A percentile compares a stretch with the other conserved stretches of the same genome.
These are phyloP conservation scores for Pleurotus djamor DNA, from an alignment of 768 basidiomycete genomes.

Conservation along the genomic window DNA sequence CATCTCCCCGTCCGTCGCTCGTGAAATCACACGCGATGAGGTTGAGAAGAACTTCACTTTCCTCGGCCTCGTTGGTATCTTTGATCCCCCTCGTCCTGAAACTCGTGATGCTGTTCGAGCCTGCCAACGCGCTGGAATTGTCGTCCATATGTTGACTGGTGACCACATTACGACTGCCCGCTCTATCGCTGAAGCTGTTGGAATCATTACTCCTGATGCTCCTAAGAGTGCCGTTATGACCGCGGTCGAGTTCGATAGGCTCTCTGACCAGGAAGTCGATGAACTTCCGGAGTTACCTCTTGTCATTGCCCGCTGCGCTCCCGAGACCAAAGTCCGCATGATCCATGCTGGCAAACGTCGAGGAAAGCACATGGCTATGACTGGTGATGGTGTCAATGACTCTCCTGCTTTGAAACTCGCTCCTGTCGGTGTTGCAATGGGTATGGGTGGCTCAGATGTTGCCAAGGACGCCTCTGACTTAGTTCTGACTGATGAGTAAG, in stretches of 20 bases:
- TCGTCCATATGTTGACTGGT: constrained; percentile 50
- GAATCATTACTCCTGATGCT: constrained; percentile 39
- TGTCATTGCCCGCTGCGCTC: constrained; percentile 58
- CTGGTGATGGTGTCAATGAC: constrained; percentile 60
- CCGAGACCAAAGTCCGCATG: constrained; percentile 52
- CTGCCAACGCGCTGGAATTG: constrained; percentile 50
- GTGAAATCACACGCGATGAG: constrained; percentile 33
- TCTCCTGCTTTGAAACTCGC: constrained; percentile 35
- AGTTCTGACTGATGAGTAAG: constrained; percentile 80
- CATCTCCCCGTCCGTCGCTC: constrained; percentile 16
- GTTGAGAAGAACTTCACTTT: constrained; percentile 49
- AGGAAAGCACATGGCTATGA: constrained; percentile 52
- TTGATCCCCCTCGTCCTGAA: constrained; percentile 56
- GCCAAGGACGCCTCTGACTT: constrained; percentile 46
- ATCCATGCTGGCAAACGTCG: constrained; percentile 58
- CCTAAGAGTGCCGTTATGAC: constrained; percentile 36
- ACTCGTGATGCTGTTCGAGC: constrained; percentile 47
- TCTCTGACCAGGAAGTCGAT: constrained; percentile 50
- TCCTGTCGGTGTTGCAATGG: constrained; percentile 13
- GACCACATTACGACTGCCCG: constrained; percentile 51
- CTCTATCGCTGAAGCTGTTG: constrained; percentile 49
- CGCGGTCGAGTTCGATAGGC: constrained; percentile 47
- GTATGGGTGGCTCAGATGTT: constrained; percentile 27
- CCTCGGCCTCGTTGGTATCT: constrained; percentile 52
- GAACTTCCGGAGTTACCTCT: constrained; percentile 48